Evolutionary conservation across 305 asterid genomes (phyloP).

Genomic region (Nicotiana rustica): DNA sequence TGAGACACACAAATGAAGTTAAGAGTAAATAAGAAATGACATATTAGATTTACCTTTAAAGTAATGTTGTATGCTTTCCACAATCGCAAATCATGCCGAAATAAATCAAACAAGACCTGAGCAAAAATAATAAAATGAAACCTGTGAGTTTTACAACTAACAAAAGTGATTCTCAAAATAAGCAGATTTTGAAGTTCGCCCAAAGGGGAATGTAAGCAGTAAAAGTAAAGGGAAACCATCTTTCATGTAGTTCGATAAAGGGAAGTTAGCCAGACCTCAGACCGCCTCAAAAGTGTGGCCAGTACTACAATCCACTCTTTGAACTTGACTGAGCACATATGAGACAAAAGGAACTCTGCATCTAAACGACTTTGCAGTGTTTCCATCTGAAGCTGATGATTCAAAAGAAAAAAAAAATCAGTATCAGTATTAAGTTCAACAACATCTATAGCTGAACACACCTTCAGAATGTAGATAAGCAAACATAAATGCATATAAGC

Average conservation of each 20-base stretch:
- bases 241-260: slow-evolving; percentile 15
- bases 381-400: slow-evolving; percentile 88
- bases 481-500: too few species aligned
- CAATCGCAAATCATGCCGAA: slow-evolving; percentile 81
- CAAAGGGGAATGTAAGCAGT: not conserved
- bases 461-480: slow-evolving; percentile 9
- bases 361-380: slow-evolving; percentile 93
- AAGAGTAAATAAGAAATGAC: not conserved
- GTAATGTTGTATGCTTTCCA: slow-evolving; percentile 92
- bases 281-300: slow-evolving; percentile 96
- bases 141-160: slow-evolving; percentile 10
- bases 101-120: slow-evolving; percentile 94
- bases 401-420: slow-evolving; percentile 31
- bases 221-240: not conserved
- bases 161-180: not conserved
- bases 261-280: slow-evolving; percentile 67
- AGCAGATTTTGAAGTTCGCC: not conserved
- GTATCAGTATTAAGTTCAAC: slow-evolving; percentile 22
- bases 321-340: slow-evolving; percentile 98
- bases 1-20: slow-evolving; percentile 31
- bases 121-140: slow-evolving; percentile 27
- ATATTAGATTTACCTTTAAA: slow-evolving; percentile 63
- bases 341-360: slow-evolving; percentile 94
- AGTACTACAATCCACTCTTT: slow-evolving; percentile 98
- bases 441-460: not conserved